phyloP scores from a whole-genome alignment of 371 early-diverging fungal species.

The Circinella minor region DNA sequence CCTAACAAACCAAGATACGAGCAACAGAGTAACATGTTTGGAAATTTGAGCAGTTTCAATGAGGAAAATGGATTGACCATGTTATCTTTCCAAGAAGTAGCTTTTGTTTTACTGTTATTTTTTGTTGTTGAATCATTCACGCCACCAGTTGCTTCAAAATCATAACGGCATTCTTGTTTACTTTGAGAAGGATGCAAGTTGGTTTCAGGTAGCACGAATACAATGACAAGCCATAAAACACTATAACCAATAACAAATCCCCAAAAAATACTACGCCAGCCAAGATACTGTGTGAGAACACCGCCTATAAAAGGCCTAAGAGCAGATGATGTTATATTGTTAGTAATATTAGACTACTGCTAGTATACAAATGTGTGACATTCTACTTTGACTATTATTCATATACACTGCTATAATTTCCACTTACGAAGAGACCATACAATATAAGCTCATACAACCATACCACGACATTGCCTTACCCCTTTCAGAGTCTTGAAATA shows the following conservation, averaged over 20 bases:
- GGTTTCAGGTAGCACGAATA: conserved; percentile 46
- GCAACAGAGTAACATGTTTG: neutral
- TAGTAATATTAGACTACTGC: neutral
- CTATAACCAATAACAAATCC: conserved; percentile 31
- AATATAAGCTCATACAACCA: conserved; percentile 33
- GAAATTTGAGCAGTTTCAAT: neutral
- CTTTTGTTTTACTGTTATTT: conserved; percentile 8
- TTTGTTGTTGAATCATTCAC: conserved; percentile 21
- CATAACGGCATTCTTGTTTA: conserved; percentile 24
- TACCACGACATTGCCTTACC: conserved; percentile 45
- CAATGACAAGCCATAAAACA: conserved; percentile 30
- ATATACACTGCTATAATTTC: neutral
- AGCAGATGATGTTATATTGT: neutral
- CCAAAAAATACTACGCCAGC: conserved; percentile 52
- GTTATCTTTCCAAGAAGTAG: neutral
- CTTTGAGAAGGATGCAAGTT: conserved; percentile 21
- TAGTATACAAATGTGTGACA: neutral
- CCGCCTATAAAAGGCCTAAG: conserved; percentile 49
- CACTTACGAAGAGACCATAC: conserved; percentile 37
- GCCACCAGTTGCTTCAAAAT: conserved; percentile 33
- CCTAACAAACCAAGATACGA: conserved; percentile 15
- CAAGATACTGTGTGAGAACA: conserved; percentile 41
- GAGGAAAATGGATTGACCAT: neutral
- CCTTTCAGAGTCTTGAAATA: conserved; percentile 41
- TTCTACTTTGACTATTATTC: neutral